Base-by-base conservation (phyloP, 2,329 filamentous ascomycete species). In the Colletotrichum nymphaeae region DNA sequence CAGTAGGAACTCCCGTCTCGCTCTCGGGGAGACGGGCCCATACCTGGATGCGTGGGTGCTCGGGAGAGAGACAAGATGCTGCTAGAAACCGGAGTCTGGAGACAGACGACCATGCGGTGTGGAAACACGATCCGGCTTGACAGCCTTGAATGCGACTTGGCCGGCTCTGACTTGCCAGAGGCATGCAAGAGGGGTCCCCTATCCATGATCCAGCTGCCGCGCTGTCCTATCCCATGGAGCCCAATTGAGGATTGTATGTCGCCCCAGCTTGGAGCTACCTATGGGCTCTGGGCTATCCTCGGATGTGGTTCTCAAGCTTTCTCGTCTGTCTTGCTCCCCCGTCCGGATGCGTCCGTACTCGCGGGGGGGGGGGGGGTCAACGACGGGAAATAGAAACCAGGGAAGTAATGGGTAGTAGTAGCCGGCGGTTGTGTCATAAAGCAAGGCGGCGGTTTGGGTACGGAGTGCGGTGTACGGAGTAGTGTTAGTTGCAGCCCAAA, bases 111-210 rank as follows among this genome's bases (percentile, higher is more conserved):
- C 16, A 72, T 73, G 71, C 67, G 70, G 70, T 73, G 70, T 69
- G 46, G 66, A 46, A 69, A 46, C 37, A 49, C 16, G 8, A 7
- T 49, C 42, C 42, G 8, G n/a, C 24, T 65, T 49, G 60, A 37
- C 59, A 65, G 67, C 67, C 62, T 64, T 24, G 4, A 14, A 30
- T 52, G 55, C 59, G 73, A 72, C 74, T 75, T 75, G 74, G 74
- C 73, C 71, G 49, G 49, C 66, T 74, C 62, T 67, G 35, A 75
- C 70, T 75, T 67, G 71, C 74, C 60, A 73, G 58, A 52, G 64
- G 30, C 59, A 24, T 69, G 74, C 74, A 75, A 68, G 62, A 72
- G 49, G 37, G 63, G 11, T 32, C 67, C 60, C 11, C 32, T 1
- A 28, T 35, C 32, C 32, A 35, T 35, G 32, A 70, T 60, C 53